Percentiles rank a stretch among this genome's conserved stretches.
Conservation (phyloP, 805 yeast species). For the Myxozyma neotropica region DNA sequence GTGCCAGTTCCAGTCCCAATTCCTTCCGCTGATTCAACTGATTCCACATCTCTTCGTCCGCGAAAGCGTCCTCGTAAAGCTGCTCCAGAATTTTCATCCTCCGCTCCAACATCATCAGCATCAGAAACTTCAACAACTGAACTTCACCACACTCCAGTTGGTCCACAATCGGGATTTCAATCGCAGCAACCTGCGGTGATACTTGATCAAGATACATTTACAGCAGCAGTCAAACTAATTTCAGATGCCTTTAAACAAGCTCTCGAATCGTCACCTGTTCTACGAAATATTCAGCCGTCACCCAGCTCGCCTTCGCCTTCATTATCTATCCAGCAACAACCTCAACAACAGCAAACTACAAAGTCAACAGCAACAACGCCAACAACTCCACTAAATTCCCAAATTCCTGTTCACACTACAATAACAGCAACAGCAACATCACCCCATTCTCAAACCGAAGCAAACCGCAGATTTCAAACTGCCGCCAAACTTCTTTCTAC, state of each 20-base stretch:
- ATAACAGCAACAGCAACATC: too few species aligned
- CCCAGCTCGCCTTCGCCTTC: neutral
- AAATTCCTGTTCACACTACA: neutral
- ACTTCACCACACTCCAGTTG: too few species aligned
- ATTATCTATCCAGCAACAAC: neutral
- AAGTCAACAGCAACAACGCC: neutral
- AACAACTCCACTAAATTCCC: neutral
- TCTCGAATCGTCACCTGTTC: neutral
- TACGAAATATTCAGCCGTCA: neutral
- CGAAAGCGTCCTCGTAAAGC: too few species aligned
- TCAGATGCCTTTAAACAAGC: conserved; percentile 15
- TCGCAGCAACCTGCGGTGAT: neutral
- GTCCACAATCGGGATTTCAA: too few species aligned
- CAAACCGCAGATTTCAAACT: neutral
- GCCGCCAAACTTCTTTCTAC: conserved; percentile 16
- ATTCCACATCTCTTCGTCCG: neutral
- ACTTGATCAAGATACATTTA: conserved; percentile 13
- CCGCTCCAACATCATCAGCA: neutral
- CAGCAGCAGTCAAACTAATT: conserved; percentile 13
- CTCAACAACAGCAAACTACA: neutral
- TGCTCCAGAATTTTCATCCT: neutral
- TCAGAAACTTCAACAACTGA: neutral
- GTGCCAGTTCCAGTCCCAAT: too few species aligned
- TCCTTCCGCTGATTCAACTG: neutral
- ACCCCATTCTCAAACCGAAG: neutral